Evolutionary conservation across 306 rosid species (phyloP), one percentile per base, ranked within the genome.

Genomic region (Luffa acutangula): DNA sequence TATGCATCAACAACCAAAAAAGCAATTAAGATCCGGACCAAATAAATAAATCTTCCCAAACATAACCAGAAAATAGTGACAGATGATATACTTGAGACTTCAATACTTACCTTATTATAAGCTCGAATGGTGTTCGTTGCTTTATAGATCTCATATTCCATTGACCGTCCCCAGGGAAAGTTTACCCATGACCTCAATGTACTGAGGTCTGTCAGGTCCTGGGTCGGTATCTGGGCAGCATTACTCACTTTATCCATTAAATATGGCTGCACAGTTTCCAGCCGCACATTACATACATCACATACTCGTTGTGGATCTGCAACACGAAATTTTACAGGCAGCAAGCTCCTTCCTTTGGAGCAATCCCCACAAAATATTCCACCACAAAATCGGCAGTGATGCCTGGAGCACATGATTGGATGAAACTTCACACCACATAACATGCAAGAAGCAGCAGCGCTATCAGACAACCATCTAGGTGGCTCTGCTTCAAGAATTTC

Each of bases 301-400:
- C 98, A 96, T 33, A 91, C 97, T 51, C 98, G 88, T 74, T 96
- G 91, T 39, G 99, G 99, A 83, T 96, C 93, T 34, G 90, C 86
- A 42, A 81, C 91, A 62, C 93, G 86, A 43, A 93, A 96, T 64
- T 93, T 93, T 57, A 67, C 83, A 2, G 99, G 99, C 89, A 96
- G 58, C 85, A 96, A 85, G 81, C 99, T 91, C 85, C 97, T 81
- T 60, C 97, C 99, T 83, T 83, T 92, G 18, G 97, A 88, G 82
- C 99, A 95, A 18, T 86, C 97, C 34, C 99, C 91, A 73, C 99
- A 96, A 84, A 96, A 96, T 81, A 96, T 90, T 77, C 98, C 99
- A 70, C 99, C 98, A 80, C 99, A 95, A 83, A 93, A 96, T 78
- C 99, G 91, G 71, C 99, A 96, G 81, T 96, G 99, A 88, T 96